phyloP scores from a whole-genome alignment of 495 filamentous ascomycete species.

The Penicillium paradoxum region DNA sequence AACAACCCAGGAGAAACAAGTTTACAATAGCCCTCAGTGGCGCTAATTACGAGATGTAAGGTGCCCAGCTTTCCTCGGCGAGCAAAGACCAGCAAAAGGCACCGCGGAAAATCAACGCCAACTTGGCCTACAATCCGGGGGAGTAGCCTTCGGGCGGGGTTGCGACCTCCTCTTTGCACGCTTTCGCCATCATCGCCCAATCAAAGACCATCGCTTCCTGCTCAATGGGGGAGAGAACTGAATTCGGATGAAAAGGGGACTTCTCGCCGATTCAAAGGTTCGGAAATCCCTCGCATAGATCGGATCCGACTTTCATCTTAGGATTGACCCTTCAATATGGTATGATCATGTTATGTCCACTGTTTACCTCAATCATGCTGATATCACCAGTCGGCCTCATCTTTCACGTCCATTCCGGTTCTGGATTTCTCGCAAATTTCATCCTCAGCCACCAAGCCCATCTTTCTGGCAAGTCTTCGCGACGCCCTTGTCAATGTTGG shows the following conservation, averaged over 20 bases:
- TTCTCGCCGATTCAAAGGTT: no score
- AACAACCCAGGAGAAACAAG: no score
- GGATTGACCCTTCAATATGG: constrained; percentile 5
- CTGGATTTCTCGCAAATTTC: constrained; percentile 68
- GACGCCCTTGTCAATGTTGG: constrained; percentile 85
- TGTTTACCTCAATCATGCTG: neutral
- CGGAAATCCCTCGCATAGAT: neutral
- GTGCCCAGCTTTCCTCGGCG: no score
- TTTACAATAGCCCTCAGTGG: no score
- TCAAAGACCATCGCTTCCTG: constrained; percentile 3
- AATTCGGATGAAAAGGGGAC: no score
- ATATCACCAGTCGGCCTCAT: constrained; percentile 10
- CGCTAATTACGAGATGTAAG: no score
- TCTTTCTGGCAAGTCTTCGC: constrained; percentile 67
- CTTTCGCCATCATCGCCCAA: constrained; percentile 19
- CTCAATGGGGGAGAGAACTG: no score
- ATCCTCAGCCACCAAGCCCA: constrained; percentile 59
- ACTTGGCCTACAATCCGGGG: no score
- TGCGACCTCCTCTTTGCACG: neutral
- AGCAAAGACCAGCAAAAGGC: no score
- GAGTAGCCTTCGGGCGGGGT: no score
- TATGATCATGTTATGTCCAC: neutral
- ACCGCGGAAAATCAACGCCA: no score
- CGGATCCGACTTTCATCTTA: neutral
- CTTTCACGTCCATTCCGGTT: constrained; percentile 73